phyloP scores from a whole-genome alignment of 257 asterid genomes.

The Craterostigma plantagineum region DNA sequence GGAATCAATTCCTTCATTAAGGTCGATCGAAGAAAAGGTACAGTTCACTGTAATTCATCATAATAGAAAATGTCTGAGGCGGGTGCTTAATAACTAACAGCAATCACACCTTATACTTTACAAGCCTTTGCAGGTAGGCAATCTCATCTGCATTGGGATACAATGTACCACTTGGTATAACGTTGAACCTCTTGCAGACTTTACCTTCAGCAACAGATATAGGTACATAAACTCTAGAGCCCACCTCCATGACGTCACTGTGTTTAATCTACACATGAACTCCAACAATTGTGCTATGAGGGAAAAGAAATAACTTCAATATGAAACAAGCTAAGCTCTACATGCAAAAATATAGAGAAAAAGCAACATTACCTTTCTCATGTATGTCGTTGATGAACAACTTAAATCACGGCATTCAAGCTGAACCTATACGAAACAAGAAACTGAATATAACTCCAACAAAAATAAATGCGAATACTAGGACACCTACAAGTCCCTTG shows the following conservation, averaged over 20 bases:
- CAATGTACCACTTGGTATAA: constrained; percentile 69
- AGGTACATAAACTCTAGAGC: constrained; percentile 48
- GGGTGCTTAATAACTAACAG: constrained; percentile 2
- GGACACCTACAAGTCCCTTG: constrained; percentile 53
- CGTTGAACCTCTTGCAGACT: constrained; percentile 67
- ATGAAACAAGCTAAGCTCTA: constrained; percentile 4
- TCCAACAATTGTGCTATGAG: constrained; percentile 7
- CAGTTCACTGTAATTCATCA: background rate
- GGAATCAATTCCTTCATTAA: constrained; percentile 4
- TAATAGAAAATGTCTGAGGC: background rate
- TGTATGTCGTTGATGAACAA: constrained; percentile 13
- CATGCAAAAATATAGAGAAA: background rate
- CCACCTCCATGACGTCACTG: constrained; percentile 51
- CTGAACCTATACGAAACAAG: constrained; percentile 29
- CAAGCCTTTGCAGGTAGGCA: constrained; percentile 63
- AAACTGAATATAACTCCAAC: constrained; percentile 1
- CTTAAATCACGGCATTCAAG: constrained; percentile 26
- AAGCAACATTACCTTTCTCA: constrained; percentile 41
- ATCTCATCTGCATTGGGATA: constrained; percentile 96
- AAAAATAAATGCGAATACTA: constrained; percentile 7
- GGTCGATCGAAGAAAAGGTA: no score
- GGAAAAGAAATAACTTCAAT: constrained; percentile 1
- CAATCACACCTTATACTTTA: constrained; percentile 56
- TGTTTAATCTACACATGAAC: constrained; percentile 41
- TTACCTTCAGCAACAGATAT: constrained; percentile 60